A percentile compares a stretch with the other conserved stretches of the same genome.
phyloP scores from a whole-genome alignment of 2,329 filamentous ascomycete genomes.

The Colletotrichum sojae region DNA sequence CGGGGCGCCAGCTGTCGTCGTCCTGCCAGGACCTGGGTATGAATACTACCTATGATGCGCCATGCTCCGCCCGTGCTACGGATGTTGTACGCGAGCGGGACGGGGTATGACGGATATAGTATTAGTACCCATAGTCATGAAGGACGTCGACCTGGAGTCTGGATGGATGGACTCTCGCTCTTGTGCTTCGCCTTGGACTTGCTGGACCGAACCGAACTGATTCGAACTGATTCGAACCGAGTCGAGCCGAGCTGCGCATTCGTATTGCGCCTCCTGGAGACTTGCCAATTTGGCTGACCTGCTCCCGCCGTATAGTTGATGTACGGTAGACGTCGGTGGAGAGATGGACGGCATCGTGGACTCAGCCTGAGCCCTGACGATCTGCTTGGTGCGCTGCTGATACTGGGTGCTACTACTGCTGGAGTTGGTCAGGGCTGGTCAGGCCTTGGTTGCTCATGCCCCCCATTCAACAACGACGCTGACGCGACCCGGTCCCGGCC shows the following conservation, averaged over 20 bases:
- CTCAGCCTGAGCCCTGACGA: too few species aligned
- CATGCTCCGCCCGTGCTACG: conserved; percentile 24
- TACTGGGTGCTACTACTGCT: too few species aligned
- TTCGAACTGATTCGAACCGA: conserved; percentile 6
- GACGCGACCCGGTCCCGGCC: conserved; percentile 23
- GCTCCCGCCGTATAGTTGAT: neutral
- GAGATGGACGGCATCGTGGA: too few species aligned
- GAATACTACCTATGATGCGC: neutral
- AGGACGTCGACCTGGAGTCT: too few species aligned
- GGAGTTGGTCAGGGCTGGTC: too few species aligned
- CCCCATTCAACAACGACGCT: conserved; percentile 6
- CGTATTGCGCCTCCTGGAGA: neutral
- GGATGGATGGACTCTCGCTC: too few species aligned
- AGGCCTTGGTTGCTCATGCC: too few species aligned
- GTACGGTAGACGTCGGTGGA: too few species aligned
- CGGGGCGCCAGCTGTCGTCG: conserved; percentile 36
- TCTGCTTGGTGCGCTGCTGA: neutral
- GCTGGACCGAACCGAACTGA: conserved; percentile 11
- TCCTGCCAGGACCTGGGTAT: conserved; percentile 5
- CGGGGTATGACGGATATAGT: neutral
- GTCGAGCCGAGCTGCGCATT: neutral
- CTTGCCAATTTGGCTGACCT: neutral
- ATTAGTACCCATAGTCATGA: too few species aligned
- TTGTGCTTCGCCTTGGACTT: neutral
- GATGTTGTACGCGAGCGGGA: neutral